Evolutionary conservation across 306 rosid species (phyloP).

Genomic region (Dryas drummondii): DNA sequence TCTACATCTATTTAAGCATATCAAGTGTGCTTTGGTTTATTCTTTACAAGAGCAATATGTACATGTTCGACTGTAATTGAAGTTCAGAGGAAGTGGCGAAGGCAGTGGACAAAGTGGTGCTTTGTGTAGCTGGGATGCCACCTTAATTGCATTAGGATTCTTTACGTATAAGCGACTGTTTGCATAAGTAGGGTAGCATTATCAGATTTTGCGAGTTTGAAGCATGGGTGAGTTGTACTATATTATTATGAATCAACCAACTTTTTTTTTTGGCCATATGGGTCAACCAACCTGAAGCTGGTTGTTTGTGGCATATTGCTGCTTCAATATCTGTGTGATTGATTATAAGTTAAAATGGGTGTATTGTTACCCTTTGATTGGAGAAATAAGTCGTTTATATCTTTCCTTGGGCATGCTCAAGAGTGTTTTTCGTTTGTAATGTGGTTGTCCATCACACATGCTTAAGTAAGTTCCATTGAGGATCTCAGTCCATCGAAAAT

Average conservation of each 20-base stretch:
- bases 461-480: no score
- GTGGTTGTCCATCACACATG: no score
- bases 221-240: neutral
- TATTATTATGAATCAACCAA: constrained; percentile 2
- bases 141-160: neutral
- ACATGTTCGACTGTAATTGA: neutral
- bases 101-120: neutral
- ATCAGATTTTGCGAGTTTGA: neutral
- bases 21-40: constrained; percentile 16
- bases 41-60: constrained; percentile 2
- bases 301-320: constrained; percentile 10
- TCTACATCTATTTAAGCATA: constrained; percentile 17
- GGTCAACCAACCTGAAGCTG: neutral
- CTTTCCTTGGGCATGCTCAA: no score
- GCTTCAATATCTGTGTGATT: neutral
- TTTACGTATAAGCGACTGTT: neutral
- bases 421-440: no score
- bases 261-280: neutral
- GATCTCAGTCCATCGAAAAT: no score
- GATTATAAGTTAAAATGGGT: neutral
- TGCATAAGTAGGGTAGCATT: constrained; percentile 1
- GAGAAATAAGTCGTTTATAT: no score
- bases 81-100: constrained; percentile 2
- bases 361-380: neutral
- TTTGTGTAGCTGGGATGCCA: constrained; percentile 4